Evolutionary conservation across 1,139 yeast species (phyloP), one percentile per base, ranked within the genome.

Genomic region (Scheffersomyces illinoinensis): DNA sequence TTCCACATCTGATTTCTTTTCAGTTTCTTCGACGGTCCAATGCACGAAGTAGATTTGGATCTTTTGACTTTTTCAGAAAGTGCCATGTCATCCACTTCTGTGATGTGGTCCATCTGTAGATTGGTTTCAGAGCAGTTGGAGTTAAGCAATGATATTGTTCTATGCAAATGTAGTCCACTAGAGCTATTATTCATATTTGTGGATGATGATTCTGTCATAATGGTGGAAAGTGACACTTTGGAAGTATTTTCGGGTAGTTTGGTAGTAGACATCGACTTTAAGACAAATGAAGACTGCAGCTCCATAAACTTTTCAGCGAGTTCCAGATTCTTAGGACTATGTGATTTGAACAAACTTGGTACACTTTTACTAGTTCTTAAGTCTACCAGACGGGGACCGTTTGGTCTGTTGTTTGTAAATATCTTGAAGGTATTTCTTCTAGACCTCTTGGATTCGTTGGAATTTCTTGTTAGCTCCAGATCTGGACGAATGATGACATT

Each of bases 21-120:
- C 24, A 54, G 55, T 62, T 63, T 53, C 57, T 60, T 52, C 56
- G 50, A 39, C 58, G 56, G 23, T 57, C 62, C 65, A 4, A 71
- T 58, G 53, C 61, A 63, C 26, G 75, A 66, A 12, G 76, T 68
- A 33, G 77, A 72, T 58, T 73, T 73, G 4, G 77, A 70, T 57
- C 76, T 60, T 53, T 69, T 67, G 17, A 70, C 64, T 5, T 50
- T 49, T n/a, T 24, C 17, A 26, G 54, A 46, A 55, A 23, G 39
- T 57, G 14, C 47, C 53, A 50, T 59, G 5, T 47, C 53, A 18
- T 60, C 60, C 21, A 60, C 63, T 62, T 63, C 53, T 62, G 60
- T 7, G 56, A 54, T 20, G 55, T 59, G 4, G 39, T 55, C 59
- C 20, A 54, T 53, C 39, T 56, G 55, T 23, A 58, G 52, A 50